Percentiles rank a stretch among this genome's conserved stretches.
Evolutionary conservation across 306 rosid species (phyloP).

Genomic region (Hylodesmum podocarpum): DNA sequence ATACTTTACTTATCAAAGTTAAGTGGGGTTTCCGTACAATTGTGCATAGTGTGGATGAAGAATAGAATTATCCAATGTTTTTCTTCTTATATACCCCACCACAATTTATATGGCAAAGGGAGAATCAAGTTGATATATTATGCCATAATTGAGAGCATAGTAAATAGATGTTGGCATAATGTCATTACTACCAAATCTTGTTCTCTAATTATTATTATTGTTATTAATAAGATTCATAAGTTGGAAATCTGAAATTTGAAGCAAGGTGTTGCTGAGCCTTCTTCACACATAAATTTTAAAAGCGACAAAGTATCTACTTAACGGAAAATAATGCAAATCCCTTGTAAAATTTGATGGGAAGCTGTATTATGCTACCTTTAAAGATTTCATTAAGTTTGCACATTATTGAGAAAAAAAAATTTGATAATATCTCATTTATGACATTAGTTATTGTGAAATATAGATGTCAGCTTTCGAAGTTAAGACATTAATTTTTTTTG

Average conservation of each 20-base stretch:
- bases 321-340: not conserved
- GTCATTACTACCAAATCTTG: slow-evolving; percentile 1
- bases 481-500: not conserved
- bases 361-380: not conserved
- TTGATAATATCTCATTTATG: not conserved
- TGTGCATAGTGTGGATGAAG: not conserved
- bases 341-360: slow-evolving; percentile 5
- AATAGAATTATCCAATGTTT: not conserved
- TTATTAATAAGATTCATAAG: slow-evolving; percentile 1
- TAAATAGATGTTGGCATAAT: slow-evolving; percentile 2
- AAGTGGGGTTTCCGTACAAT: not conserved
- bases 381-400: not conserved
- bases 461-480: not conserved
- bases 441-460: not conserved
- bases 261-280: slow-evolving; percentile 30
- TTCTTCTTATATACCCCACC: not conserved
- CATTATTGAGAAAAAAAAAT: not conserved
- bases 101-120: not conserved
- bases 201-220: not conserved
- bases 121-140: not conserved
- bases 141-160: not conserved
- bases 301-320: slow-evolving; percentile 16
- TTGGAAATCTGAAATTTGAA: slow-evolving; percentile 26
- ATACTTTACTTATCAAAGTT: slow-evolving; percentile 7
- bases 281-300: slow-evolving; percentile 16